Evolutionary conservation across 2,329 filamentous ascomycete species (phyloP).

Genomic region (Aspergillus novoparasiticus): DNA sequence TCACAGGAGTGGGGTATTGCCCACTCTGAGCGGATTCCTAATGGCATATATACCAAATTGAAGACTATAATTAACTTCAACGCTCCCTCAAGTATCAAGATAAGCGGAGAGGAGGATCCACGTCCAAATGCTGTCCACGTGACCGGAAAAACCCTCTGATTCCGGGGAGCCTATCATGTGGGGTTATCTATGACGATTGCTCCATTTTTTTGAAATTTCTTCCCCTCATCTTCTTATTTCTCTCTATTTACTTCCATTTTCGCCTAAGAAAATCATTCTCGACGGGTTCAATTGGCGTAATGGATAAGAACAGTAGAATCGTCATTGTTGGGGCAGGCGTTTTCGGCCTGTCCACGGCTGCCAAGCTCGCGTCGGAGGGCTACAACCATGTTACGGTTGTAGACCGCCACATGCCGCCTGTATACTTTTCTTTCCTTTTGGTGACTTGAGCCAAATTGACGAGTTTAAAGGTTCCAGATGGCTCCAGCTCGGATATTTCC

Average conservation of each 20-base stretch:
- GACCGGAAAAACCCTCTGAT: not conserved
- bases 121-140: not conserved
- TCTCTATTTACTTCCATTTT: not conserved
- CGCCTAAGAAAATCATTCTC: not conserved
- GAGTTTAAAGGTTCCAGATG: conserved; percentile 26
- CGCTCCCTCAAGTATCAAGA: not conserved
- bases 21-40: not conserved
- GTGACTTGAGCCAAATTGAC: too few relatives aligned
- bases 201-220: not conserved
- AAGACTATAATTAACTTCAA: not conserved
- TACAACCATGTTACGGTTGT: conserved; percentile 15
- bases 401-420: conserved; percentile 20
- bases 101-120: not conserved
- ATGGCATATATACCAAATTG: not conserved
- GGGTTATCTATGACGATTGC: not conserved
- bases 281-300: not conserved
- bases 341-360: conserved; percentile 15
- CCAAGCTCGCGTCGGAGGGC: conserved; percentile 9
- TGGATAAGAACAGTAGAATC: conserved; percentile 7
- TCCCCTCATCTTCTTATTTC: not conserved
- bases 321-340: conserved; percentile 13
- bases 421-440: not conserved
- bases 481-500: conserved; percentile 37
- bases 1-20: not conserved
- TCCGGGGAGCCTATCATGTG: not conserved